Base-by-base conservation (phyloP, 2,329 filamentous ascomycete species). In the Fonsecaea erecta region DNA sequence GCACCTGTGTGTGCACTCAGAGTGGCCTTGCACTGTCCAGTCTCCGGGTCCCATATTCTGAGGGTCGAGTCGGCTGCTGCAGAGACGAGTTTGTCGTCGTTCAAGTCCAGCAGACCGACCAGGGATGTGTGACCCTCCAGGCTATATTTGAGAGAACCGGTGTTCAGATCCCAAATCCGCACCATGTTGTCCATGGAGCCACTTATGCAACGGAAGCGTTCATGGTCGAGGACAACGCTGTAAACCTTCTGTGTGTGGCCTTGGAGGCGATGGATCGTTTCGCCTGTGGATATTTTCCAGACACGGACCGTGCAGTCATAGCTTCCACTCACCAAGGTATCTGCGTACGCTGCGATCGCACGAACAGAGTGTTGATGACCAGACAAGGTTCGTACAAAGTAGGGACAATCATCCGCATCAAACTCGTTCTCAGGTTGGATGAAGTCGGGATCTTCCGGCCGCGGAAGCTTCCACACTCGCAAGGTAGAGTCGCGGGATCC, bases 111-210 rank as follows among this genome's bases (percentile, higher is more conserved):
- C 1, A 99, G 84, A 0, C 95, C 95, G 18, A 99, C 95, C 14
- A 99, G 88, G 11, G 96, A 90, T 18, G 89, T 90, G 75, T 99
- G 95, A 0, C 95, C 95, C 77, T 98, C 94, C 0, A 99, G 85
- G 0, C 92, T 97, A 77, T 94, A 90, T 11, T 98, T 81, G 71
- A 93, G 91, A 0, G 89, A 82, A 0, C 95, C 95, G 1, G 91
- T 95, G 32, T 92, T 88, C 14, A 99, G 84, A 66, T 94, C 95
- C 95, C 95, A 99, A 12, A 99, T 94, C 79, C 97, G 98, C 75
- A 99, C 95, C 69, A 93, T 85, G 68, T 95, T 97, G 77, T 99
- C 95, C 95, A 99, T 99, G 6, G 93, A 97, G 12, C 95, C 95
- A 68, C 93, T 97, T 69, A 99, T 98, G 78, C 95, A 99, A 46